These are phyloP conservation scores for Nemania sp. DNA, from an alignment of 2,329 filamentous ascomycete genomes.

Conservation along the genomic window DNA sequence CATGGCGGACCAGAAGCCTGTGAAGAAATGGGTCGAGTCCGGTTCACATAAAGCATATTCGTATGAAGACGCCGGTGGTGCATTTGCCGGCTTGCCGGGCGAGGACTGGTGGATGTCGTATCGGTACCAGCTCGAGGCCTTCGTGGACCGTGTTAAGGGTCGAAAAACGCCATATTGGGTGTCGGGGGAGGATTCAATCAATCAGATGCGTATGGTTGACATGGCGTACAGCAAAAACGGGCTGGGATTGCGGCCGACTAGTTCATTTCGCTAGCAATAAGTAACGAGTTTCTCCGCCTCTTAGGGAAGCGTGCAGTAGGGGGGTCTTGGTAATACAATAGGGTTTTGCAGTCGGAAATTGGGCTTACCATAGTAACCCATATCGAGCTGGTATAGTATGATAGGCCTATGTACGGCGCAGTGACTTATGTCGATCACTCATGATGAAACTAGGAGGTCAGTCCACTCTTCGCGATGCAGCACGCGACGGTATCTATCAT, in stretches of 20 bases:
- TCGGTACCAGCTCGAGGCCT: background rate
- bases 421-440: too few species aligned
- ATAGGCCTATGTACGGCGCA: too few species aligned
- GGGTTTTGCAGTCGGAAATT: too few species aligned
- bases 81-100: background rate
- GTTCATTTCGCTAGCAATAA: too few species aligned
- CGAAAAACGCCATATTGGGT: background rate
- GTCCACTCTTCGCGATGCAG: too few species aligned
- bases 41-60: background rate
- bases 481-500: too few species aligned
- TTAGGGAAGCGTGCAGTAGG: too few species aligned
- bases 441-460: too few species aligned
- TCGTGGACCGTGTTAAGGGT: background rate
- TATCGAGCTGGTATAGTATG: too few species aligned
- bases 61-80: background rate
- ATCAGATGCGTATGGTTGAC: background rate
- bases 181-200: background rate
- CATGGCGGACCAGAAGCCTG: background rate
- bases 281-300: too few species aligned
- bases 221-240: background rate
- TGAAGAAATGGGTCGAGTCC: background rate
- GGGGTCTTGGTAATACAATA: too few species aligned
- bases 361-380: too few species aligned
- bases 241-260: background rate
- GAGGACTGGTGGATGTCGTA: constrained; percentile 6